Evolutionary conservation across 2,329 filamentous ascomycete genomes (phyloP), one percentile per base, ranked within the genome.

Genomic region (Penicillium sp.): DNA sequence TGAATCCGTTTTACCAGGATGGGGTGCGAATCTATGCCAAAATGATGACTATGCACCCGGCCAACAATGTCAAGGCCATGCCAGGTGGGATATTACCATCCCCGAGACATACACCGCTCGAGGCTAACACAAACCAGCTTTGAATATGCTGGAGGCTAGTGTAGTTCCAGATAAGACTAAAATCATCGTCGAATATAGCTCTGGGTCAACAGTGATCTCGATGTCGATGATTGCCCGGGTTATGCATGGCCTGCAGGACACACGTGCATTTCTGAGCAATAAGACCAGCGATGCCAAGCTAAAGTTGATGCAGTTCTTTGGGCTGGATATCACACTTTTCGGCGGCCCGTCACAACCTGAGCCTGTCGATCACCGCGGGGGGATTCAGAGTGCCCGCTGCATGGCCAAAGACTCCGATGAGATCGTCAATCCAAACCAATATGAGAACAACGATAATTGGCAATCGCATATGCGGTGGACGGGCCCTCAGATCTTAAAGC

Each of bases 21-120:
- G 83, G 84, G 4, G 82, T 88, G 4, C 81, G 84, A 11, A 86
- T 88, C 54, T 88, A 86, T 63, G 86, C 86, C 39, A 88, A 88
- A 74, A 85, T 88, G 84, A 83, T 88, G 81, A 85, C 84, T 2
- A 83, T 84, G 77, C 84, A 86, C 65, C 86, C 86, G 0, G 84
- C 85, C 3, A 84, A 88, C 61, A 88, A 88, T 50, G 86, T 88
- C 64, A 88, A 88, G 68, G 81, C 83, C 2, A 81, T 89, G 73
- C 86, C 86, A 65, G 73, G 69, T 70, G 66, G 22, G 61, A 62
- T 2, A 22, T 15, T 7, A 11, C 35, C 35, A n/a, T 4, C 20
- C 1, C 25, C 8, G 7, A 10, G 28, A 14, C 11, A 25, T 17
- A 17, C 5, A 47, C n/a, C 39, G 25, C 12, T 10, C 15, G 3